phyloP scores from a whole-genome alignment of 1,284 basidiomycete species.

The Rhodotorula sp. region DNA sequence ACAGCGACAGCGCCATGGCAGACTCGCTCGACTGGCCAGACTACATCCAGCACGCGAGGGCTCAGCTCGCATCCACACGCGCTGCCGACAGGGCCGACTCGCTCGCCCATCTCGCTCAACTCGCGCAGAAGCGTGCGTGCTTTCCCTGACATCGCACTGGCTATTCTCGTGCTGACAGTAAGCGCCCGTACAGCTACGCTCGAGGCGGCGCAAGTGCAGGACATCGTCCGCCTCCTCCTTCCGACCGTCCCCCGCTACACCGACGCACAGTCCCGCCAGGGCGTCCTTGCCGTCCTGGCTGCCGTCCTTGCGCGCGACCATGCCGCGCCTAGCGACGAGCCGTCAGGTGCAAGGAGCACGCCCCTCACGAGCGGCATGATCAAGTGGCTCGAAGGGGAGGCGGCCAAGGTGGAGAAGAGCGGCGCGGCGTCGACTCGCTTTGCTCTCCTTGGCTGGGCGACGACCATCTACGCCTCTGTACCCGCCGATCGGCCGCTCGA shows the following conservation, averaged over 20 bases:
- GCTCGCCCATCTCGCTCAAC: conserved; percentile 11
- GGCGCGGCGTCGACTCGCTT: conserved; percentile 59
- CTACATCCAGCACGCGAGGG: neutral
- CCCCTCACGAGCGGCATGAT: conserved; percentile 66
- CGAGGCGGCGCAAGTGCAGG: conserved; percentile 64
- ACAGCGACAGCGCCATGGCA: neutral
- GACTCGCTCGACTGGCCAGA: conserved; percentile 21
- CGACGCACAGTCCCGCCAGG: conserved; percentile 68
- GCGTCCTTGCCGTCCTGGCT: conserved; percentile 66
- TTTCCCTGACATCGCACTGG: too few species aligned
- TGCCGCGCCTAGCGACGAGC: conserved; percentile 32
- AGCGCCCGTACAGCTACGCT: conserved; percentile 48
- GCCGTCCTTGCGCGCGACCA: conserved; percentile 66
- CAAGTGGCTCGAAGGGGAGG: conserved; percentile 70
- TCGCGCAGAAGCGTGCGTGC: conserved; percentile 17
- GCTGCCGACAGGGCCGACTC: conserved; percentile 4
- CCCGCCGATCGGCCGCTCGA: conserved; percentile 42
- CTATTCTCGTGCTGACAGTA: neutral
- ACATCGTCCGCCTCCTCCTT: conserved; percentile 71
- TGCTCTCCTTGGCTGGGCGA: conserved; percentile 72
- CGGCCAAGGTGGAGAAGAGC: conserved; percentile 51
- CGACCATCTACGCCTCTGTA: conserved; percentile 59
- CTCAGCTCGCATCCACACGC: neutral
- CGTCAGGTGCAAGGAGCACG: conserved; percentile 45
- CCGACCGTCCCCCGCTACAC: conserved; percentile 74